A percentile compares a stretch with the other conserved stretches of the same genome.
phyloP scores from a whole-genome alignment of 139 green algal genomes.

The Picocystis salinarum region DNA sequence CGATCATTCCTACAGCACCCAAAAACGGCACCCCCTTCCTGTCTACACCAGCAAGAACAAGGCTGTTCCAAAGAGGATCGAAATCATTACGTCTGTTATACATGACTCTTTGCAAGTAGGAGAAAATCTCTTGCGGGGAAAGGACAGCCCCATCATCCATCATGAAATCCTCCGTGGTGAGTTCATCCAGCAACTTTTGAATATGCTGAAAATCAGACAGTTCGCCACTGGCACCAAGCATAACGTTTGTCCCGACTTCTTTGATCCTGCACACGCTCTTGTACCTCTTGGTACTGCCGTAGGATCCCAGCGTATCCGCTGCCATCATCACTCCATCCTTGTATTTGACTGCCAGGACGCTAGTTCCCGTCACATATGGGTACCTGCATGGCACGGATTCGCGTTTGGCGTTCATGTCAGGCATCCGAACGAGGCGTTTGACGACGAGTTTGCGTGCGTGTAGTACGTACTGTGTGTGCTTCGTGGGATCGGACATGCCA shows the following conservation, averaged over 20 bases:
- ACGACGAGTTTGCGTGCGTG: not conserved
- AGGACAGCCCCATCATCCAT: conserved; percentile 67
- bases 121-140: conserved; percentile 52
- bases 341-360: conserved; percentile 84
- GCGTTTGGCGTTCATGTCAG: not conserved
- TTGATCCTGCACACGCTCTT: conserved; percentile 73
- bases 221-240: conserved; percentile 75
- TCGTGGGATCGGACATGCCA: conserved; percentile 8
- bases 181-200: conserved; percentile 65
- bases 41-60: conserved; percentile 69
- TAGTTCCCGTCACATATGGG: conserved; percentile 87
- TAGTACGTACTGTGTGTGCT: conserved; percentile 7
- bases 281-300: conserved; percentile 94
- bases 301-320: conserved; percentile 76
- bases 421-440: not conserved
- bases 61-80: conserved; percentile 89
- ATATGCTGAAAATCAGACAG: conserved; percentile 91
- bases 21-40: conserved; percentile 48
- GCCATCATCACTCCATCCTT: conserved; percentile 86
- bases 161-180: conserved; percentile 70
- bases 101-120: conserved; percentile 81
- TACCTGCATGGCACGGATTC: conserved; percentile 27
- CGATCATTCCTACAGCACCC: conserved; percentile 76
- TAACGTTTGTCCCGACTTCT: conserved; percentile 40
- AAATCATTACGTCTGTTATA: conserved; percentile 86